A percentile compares a stretch with the other conserved stretches of the same genome.
These are phyloP conservation scores for Penicillium hesseltinei DNA, from an alignment of 2,329 filamentous ascomycete species.

Conservation along the genomic window DNA sequence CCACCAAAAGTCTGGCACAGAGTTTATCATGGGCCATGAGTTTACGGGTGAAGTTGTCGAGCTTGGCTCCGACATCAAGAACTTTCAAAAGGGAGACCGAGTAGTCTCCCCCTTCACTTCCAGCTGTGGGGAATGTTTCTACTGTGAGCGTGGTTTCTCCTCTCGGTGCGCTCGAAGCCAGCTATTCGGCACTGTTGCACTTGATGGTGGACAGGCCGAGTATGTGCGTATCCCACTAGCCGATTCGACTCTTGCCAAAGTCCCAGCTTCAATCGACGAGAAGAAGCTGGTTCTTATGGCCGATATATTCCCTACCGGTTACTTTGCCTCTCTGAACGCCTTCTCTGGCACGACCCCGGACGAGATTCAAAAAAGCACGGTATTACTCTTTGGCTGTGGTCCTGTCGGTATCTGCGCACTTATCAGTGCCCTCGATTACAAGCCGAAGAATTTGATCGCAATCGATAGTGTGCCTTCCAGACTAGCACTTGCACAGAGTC, in stretches of 20 bases:
- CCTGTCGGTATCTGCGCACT: constrained; percentile 81
- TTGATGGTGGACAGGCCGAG: constrained; percentile 79
- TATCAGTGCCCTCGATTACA: constrained; percentile 67
- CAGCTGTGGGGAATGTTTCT: constrained; percentile 76
- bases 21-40: constrained; percentile 71
- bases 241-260: constrained; percentile 71
- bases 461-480: constrained; percentile 74
- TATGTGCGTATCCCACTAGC: constrained; percentile 77
- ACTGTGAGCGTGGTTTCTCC: constrained; percentile 70
- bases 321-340: constrained; percentile 73
- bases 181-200: constrained; percentile 65
- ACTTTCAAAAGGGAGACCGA: constrained; percentile 68
- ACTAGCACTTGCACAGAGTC: constrained; percentile 64
- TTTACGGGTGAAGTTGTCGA: constrained; percentile 68
- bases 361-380: constrained; percentile 41
- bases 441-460: constrained; percentile 71
- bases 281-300: constrained; percentile 80
- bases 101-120: constrained; percentile 80
- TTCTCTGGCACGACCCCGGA: constrained; percentile 58
- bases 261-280: constrained; percentile 67
- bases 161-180: constrained; percentile 68
- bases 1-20: constrained; percentile 66
- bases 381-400: constrained; percentile 78
- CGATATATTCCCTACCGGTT: constrained; percentile 82
- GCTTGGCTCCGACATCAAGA: constrained; percentile 53